Evolutionary conservation across 352 stramenopile genomes (phyloP).

Genomic region (Pythium dissimile): DNA sequence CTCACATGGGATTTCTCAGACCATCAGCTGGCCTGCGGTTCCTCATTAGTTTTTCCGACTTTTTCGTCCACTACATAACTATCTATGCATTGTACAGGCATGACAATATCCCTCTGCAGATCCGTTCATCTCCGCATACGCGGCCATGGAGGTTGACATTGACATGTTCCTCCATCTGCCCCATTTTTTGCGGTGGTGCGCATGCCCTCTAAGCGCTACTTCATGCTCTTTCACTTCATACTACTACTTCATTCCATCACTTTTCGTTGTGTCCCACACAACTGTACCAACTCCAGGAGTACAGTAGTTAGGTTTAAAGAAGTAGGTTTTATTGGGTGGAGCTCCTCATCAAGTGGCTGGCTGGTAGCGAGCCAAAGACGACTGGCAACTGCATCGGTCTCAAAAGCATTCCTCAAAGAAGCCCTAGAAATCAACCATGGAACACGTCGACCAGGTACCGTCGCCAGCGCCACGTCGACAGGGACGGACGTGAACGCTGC

Average conservation of each 20-base stretch:
- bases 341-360: slow-evolving; percentile 11
- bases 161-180: background rate
- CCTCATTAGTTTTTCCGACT: too few species aligned
- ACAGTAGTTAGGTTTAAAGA: too few species aligned
- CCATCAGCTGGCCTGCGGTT: too few species aligned
- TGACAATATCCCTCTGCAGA: too few species aligned
- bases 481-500: background rate
- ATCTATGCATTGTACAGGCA: too few species aligned
- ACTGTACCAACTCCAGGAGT: too few species aligned
- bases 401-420: slow-evolving; percentile 28
- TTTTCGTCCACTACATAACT: too few species aligned
- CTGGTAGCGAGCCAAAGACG: background rate
- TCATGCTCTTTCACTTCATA: slow-evolving; percentile 15
- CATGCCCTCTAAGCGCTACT: background rate
- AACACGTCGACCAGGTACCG: slow-evolving; percentile 82
- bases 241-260: slow-evolving; percentile 19
- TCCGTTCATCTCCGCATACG: too few species aligned
- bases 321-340: background rate
- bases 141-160: background rate
- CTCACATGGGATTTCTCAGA: too few species aligned
- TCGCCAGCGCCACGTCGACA: background rate
- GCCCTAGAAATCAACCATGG: slow-evolving; percentile 59
- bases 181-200: slow-evolving; percentile 18
- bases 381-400: background rate
- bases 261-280: slow-evolving; percentile 4